Evolutionary conservation across 305 asterid species (phyloP), one percentile per base, ranked within the genome.

Genomic region (Lippia alba): DNA sequence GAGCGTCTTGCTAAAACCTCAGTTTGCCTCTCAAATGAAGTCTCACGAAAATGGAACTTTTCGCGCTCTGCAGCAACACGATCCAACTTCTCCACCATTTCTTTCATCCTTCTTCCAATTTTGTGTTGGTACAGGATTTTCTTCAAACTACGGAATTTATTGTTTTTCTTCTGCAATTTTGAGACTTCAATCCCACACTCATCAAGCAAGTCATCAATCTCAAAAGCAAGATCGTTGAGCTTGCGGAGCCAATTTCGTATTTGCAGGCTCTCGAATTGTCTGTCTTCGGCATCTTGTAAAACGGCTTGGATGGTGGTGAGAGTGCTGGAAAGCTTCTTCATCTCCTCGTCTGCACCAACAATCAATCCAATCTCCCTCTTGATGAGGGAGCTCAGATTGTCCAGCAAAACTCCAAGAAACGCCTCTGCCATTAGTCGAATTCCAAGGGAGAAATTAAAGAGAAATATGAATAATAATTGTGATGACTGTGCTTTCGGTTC

Each of bases 261-360:
- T 0, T 56, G 7, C 49, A 9, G 32, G 71, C 32, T 56, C 39
- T 64, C 18, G 17, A 56, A 4, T n/a, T 72, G 77, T 12, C 45
- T 65, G 34, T 17, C 9, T 6, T 73, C 77, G 6, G 76, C 76
- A 24, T 71, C 76, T 61, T 61, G 64, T 4, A 71, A 33, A 64
- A 71, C 69, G 0, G 54, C 24, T 6, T 64, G 46, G 44, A 73
- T 64, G 61, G 72, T 46, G 66, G 77, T 56, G 54, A 73, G 61
- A 12, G 40, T 64, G 67, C 66, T 64, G 11, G 61, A 56, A 0
- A 72, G 71, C 65, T 55, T 72, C 51, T 56, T 45, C 71, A 72
- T 64, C 58, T 39, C 72, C 7, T 61, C 18, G 0, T 60, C 62
- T 1, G 45, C 66, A 1, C 71, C 77, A 51, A 72, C 4, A 0